These are phyloP conservation scores for Hemisphaericaspora lyxosophila DNA, from an alignment of 1,139 yeast species.

Conservation along the genomic window DNA sequence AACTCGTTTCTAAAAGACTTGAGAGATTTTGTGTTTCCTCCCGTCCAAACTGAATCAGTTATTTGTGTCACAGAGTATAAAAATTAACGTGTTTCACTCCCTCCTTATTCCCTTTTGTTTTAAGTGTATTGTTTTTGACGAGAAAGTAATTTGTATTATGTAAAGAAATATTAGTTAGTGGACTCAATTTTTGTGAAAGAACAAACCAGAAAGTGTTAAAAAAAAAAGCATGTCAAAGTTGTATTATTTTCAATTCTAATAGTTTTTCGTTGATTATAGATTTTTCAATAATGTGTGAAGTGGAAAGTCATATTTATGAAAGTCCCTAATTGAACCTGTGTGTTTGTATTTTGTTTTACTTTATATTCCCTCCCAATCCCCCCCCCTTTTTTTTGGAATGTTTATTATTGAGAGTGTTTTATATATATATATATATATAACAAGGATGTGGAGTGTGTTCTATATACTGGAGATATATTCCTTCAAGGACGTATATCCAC, in stretches of 20 bases:
- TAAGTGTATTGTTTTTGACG: slow-evolving; percentile 4
- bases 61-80: not conserved
- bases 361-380: too few species aligned
- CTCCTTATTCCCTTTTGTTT: not conserved
- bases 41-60: not conserved
- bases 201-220: not conserved
- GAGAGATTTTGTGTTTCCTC: not conserved
- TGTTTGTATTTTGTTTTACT: too few species aligned
- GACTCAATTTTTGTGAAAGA: not conserved
- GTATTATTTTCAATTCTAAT: slow-evolving; percentile 1
- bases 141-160: slow-evolving; percentile 2
- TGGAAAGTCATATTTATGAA: too few species aligned
- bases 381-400: too few species aligned
- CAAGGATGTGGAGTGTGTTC: too few species aligned
- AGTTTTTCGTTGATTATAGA: not conserved
- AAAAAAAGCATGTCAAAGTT: not conserved
- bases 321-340: too few species aligned
- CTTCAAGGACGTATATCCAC: too few species aligned
- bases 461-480: too few species aligned
- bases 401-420: too few species aligned
- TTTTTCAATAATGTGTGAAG: too few species aligned
- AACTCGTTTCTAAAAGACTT: slow-evolving; percentile 36
- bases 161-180: slow-evolving; percentile 1
- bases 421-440: too few species aligned
- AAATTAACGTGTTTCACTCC: not conserved